phyloP scores from a whole-genome alignment of 192 early-diverging fungal species.

The Funneliformis geosporum region DNA sequence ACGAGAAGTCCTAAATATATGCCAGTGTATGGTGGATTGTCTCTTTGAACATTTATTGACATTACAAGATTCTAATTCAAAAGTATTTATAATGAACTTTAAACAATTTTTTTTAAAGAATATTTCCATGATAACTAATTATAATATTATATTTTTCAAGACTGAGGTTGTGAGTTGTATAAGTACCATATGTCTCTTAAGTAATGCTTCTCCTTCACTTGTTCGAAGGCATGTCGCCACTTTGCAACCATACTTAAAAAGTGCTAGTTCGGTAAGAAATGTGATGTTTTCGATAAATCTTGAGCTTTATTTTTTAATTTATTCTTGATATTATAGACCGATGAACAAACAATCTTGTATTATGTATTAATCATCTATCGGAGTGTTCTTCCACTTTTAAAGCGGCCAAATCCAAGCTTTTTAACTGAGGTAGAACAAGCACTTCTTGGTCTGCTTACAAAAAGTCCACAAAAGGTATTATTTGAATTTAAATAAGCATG shows the following conservation, averaged over 20 bases:
- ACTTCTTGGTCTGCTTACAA: slow-evolving; percentile 57
- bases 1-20: slow-evolving; percentile 52
- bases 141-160: slow-evolving; percentile 29
- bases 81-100: background rate
- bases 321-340: slow-evolving; percentile 28
- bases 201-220: slow-evolving; percentile 55
- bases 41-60: slow-evolving; percentile 70
- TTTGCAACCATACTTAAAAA: slow-evolving; percentile 62
- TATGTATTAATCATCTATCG: slow-evolving; percentile 56
- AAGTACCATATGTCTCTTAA: slow-evolving; percentile 54
- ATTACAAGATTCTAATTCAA: slow-evolving; percentile 58
- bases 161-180: slow-evolving; percentile 40
- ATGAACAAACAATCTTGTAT: slow-evolving; percentile 53
- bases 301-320: background rate
- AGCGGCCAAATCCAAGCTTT: slow-evolving; percentile 56
- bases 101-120: background rate
- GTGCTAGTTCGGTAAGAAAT: slow-evolving; percentile 22
- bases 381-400: slow-evolving; percentile 52
- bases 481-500: background rate
- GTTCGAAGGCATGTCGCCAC: slow-evolving; percentile 53
- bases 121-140: slow-evolving; percentile 1
- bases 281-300: background rate
- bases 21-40: slow-evolving; percentile 71
- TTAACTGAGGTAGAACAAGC: slow-evolving; percentile 60
- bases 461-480: slow-evolving; percentile 48